These are phyloP conservation scores for Suillus subluteus DNA, from an alignment of 768 basidiomycete genomes.

Conservation along the genomic window DNA sequence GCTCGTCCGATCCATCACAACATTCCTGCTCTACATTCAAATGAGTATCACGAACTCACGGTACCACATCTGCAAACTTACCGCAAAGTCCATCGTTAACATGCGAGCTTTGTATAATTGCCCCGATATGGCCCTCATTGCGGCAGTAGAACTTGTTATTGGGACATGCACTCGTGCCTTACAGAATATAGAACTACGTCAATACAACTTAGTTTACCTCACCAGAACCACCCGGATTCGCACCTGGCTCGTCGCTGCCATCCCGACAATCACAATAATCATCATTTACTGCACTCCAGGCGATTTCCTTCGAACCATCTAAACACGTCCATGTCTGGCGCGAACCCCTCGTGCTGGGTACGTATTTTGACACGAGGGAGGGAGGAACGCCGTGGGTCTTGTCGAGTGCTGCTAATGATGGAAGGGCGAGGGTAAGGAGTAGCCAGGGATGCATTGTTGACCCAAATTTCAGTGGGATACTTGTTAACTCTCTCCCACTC, in stretches of 20 bases:
- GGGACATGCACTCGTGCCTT: slow-evolving; percentile 86
- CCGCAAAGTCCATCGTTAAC: slow-evolving; percentile 96
- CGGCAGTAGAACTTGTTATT: slow-evolving; percentile 79
- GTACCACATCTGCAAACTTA: slow-evolving; percentile 39
- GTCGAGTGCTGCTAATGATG: slow-evolving; percentile 44
- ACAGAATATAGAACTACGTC: slow-evolving; percentile 13
- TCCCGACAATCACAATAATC: slow-evolving; percentile 95
- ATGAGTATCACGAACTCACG: slow-evolving; percentile 19
- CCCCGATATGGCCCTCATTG: slow-evolving; percentile 88
- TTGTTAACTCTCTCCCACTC: neutral
- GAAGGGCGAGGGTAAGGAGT: slow-evolving; percentile 41
- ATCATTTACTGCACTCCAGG: slow-evolving; percentile 85
- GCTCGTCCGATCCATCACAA: slow-evolving; percentile 96
- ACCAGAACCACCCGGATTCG: slow-evolving; percentile 16
- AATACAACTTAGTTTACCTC: slow-evolving; percentile 14
- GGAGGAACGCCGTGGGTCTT: slow-evolving; percentile 65
- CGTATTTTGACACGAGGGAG: slow-evolving; percentile 57
- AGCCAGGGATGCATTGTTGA: slow-evolving; percentile 54
- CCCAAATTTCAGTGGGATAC: neutral
- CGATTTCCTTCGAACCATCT: slow-evolving; percentile 77
- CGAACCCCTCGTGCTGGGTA: slow-evolving; percentile 46
- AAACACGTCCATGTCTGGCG: slow-evolving; percentile 70
- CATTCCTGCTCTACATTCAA: slow-evolving; percentile 74
- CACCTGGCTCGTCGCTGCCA: slow-evolving; percentile 95
- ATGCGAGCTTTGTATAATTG: slow-evolving; percentile 74